Evolutionary conservation across 2,329 filamentous ascomycete genomes (phyloP).

Genomic region (Sclerotinia trifoliorum): DNA sequence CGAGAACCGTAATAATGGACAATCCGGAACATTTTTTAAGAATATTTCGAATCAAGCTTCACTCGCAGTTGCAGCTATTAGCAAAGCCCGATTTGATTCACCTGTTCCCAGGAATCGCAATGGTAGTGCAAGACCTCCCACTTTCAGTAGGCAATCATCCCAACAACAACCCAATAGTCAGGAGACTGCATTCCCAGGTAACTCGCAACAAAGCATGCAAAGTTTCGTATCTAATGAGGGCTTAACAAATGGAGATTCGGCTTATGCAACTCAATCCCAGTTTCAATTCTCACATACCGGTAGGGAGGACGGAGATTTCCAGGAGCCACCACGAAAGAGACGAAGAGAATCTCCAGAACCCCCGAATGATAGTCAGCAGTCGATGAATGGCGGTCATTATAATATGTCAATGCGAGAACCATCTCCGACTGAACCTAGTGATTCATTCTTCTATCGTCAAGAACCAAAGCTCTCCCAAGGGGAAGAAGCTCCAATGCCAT

Average conservation of each 20-base stretch:
- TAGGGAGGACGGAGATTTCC: conserved; percentile 50
- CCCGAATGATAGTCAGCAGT: conserved; percentile 46
- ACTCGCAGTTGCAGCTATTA: conserved; percentile 91
- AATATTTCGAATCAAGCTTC: conserved; percentile 94
- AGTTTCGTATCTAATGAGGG: conserved; percentile 73
- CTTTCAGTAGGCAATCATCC: conserved; percentile 70
- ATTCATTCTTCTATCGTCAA: conserved; percentile 66
- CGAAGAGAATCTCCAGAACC: conserved; percentile 53
- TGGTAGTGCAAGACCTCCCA: conserved; percentile 61
- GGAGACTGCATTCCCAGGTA: conserved; percentile 64
- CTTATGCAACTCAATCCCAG: conserved; percentile 59
- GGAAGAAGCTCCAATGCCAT: conserved; percentile 56
- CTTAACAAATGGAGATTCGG: conserved; percentile 65
- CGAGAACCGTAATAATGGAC: conserved; percentile 64
- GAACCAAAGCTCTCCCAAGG: conserved; percentile 44
- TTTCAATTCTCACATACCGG: conserved; percentile 39
- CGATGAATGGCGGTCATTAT: conserved; percentile 43
- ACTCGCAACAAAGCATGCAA: conserved; percentile 80
- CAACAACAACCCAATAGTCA: conserved; percentile 62
- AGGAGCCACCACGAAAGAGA: conserved; percentile 81
- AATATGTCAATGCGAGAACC: conserved; percentile 58
- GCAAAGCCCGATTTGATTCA: conserved; percentile 91
- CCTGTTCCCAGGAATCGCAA: conserved; percentile 66
- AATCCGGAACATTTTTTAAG: conserved; percentile 89
- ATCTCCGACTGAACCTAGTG: conserved; percentile 76